Base-by-base conservation (phyloP, 257 asterid genomes). In the Solanum sparsipilum region DNA sequence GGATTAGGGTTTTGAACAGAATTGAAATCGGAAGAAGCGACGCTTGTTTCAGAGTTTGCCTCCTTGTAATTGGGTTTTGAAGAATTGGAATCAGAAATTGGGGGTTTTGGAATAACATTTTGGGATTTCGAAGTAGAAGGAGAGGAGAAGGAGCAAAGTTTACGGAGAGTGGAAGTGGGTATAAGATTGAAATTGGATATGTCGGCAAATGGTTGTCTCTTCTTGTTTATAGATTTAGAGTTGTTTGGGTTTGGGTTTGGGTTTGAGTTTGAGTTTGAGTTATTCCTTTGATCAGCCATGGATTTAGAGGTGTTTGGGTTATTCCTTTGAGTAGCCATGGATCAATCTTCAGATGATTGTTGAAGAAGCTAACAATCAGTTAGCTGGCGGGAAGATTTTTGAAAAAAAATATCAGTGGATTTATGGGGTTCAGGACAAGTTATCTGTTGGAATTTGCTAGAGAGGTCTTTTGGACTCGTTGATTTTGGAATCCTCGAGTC, bases 161-260 rank as follows among this genome's bases (percentile, higher is more conserved):
- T 89, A 87, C 92, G 93, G 87, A 93, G 92, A 36, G 88, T 78
- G 38, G 91, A 74, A 74, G 92, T 89, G 23, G 96, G 94, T 36
- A 90, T 92, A 31, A 93, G 91, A 86, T 90, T 89, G 90, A 88
- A 87, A 34, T 93, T 89, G 41, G 92, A 79, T 86, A 94, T 86
- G 82, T 94, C 94, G 1, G 94, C 88, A 10, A 94, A 91, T 89
- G 94, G 93, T 56, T 91, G 90, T 63, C 91, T 89, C 85, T 27
- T 11, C 27, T 46, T 20, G 25, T 88, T 76, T 72, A 74, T 83
- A 6, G 90, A 67, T 52, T 84, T 86, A 13, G 41, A 35, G 58
- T 15, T 41, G 46, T 78, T 84, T 44, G 25, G 67, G 67, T 21
- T 58, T 52, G 21, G 65, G 63, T 52, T 52, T 38, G 44, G 3